Evolutionary conservation across 2,329 filamentous ascomycete genomes (phyloP), one percentile per base, ranked within the genome.

Genomic region (Nemania sp.): DNA sequence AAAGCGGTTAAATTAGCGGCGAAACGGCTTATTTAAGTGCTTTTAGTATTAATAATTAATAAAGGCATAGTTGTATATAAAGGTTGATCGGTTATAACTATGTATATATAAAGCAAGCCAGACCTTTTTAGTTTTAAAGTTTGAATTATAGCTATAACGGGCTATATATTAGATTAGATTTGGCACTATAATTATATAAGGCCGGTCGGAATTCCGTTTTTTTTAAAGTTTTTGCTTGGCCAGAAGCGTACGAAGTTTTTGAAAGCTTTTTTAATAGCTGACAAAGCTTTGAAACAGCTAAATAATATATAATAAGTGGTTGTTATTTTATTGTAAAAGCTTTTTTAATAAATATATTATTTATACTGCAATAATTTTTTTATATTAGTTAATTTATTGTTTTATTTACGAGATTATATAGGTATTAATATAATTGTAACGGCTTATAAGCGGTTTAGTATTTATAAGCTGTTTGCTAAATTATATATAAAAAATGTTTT

Each of bases 351-450:
- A 15, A 5, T 32, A 32, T 52, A 52, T 17, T 15, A 52, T 5
- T 13, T 52, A 15, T 52, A 34, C 34, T 52, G 25, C 32, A 43
- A 52, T 52, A 52, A 52, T 32, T 32, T 52, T 4, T 52, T 52
- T 52, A 20, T 20, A 13, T 52, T 52, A 20, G 9, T 52, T 32
- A 13, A 4, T 2, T 17, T 54, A 12, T 21, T 54, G 35, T 17
- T 1, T 10, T 54, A 54, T 45, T 21, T 54, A 35, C 6, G 21
- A 25, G 9, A 20, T 5, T 54, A 45, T 54, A 54, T 54, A 54
- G 45, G 12, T 21, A 21, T 45, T 54, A 37, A 35, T 11, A 35
- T 54, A 45, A 54, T 6, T n/a, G n/a, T 25, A 35, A 54, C 20
- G 34, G 25, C 15, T n/a, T 32, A 47, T 32, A 47, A 47, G 3